Evolutionary conservation across 345 rosid species (phyloP).

Genomic region (Populus nigra): DNA sequence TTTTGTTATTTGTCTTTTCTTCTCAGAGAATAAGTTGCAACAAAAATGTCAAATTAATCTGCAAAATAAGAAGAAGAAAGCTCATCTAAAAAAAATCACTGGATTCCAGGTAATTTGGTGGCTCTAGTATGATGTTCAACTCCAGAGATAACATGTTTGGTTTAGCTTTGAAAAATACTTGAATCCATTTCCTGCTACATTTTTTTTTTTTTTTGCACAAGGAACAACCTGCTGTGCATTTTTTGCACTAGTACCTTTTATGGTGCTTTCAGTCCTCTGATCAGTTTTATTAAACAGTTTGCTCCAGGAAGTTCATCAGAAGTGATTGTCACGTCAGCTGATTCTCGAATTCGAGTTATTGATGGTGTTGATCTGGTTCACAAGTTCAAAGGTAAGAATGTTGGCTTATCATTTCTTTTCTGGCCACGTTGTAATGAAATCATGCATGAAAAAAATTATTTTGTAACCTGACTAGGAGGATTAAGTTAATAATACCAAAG

Average conservation of each 20-base stretch:
- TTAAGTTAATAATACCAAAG: neutral
- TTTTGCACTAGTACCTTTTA: conserved; percentile 5
- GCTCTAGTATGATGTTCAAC: neutral
- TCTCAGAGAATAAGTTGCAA: conserved; percentile 81
- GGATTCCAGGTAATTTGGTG: conserved; percentile 86
- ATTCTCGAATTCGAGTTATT: conserved; percentile 84
- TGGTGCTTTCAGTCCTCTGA: conserved; percentile 19
- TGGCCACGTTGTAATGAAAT: neutral
- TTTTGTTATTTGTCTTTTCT: neutral
- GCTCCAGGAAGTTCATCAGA: conserved; percentile 87
- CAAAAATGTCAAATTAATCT: conserved; percentile 66
- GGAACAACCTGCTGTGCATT: conserved; percentile 3
- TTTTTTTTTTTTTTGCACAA: neutral
- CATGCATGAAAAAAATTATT: neutral
- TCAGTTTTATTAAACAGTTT: conserved; percentile 57
- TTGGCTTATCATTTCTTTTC: neutral
- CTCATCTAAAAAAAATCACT: conserved; percentile 87
- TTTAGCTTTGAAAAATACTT: neutral
- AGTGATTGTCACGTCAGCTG: conserved; percentile 92
- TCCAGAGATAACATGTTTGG: neutral
- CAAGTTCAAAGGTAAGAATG: conserved; percentile 78
- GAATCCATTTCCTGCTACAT: neutral
- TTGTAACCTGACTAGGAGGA: neutral
- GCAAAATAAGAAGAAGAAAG: conserved; percentile 87
- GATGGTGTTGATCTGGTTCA: conserved; percentile 75